A percentile compares a stretch with the other conserved stretches of the same genome.
Conservation (phyloP, 2,329 filamentous ascomycete genomes). For the Alternaria triticina region DNA sequence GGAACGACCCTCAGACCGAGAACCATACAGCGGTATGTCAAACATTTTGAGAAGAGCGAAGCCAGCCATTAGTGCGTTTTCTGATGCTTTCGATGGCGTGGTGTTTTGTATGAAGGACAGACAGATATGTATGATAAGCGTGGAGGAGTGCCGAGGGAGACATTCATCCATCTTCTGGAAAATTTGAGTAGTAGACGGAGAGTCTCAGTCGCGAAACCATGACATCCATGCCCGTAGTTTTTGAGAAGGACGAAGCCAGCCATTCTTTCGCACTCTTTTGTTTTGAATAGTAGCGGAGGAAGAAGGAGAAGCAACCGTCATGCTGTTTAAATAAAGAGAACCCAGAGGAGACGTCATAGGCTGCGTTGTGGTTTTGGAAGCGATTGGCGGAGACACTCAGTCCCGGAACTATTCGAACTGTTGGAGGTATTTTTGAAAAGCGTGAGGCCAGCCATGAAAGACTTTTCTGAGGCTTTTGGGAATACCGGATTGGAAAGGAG, state of each 20-base stretch:
- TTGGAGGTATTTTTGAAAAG: neutral
- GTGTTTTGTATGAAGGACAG: no score
- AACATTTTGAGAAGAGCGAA: no score
- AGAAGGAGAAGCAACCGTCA: rapidly evolving
- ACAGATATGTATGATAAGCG: no score
- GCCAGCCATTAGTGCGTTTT: no score
- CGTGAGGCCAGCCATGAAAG: neutral
- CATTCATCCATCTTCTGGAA: no score
- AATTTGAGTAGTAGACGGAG: no score
- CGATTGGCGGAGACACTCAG: neutral
- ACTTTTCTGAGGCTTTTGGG: neutral
- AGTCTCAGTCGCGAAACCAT: neutral
- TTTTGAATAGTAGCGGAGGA: neutral
- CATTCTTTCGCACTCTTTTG: no score
- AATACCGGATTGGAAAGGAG: neutral
- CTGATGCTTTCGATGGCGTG: no score
- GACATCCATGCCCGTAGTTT: no score
- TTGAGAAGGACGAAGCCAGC: neutral
- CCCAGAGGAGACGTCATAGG: neutral
- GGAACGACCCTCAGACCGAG: rapidly evolving
- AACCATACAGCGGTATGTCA: no score
- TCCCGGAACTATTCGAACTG: no score
- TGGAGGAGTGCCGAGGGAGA: no score
- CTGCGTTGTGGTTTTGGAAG: rapidly evolving
- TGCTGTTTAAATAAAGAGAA: neutral